These are phyloP conservation scores for Rusavskia elegans DNA, from an alignment of 495 filamentous ascomycete genomes.

Conservation along the genomic window DNA sequence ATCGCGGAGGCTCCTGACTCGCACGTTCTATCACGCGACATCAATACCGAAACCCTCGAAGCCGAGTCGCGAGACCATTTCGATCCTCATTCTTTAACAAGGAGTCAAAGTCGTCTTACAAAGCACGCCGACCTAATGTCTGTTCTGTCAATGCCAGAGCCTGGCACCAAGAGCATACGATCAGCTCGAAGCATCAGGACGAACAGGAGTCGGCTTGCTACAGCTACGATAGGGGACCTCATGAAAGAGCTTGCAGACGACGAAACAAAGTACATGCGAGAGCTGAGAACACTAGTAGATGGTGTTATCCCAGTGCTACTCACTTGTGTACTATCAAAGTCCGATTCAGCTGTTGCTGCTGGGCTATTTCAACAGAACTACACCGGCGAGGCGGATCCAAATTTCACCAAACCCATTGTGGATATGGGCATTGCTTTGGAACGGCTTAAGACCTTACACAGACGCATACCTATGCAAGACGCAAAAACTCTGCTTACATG, in stretches of 20 bases:
- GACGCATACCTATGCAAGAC: slow-evolving; percentile 56
- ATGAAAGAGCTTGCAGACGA: slow-evolving; percentile 70
- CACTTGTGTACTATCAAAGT: slow-evolving; percentile 65
- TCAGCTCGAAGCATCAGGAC: slow-evolving; percentile 60
- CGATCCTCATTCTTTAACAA: slow-evolving; percentile 19
- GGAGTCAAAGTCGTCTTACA: slow-evolving; percentile 54
- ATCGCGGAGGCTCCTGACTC: slow-evolving; percentile 12
- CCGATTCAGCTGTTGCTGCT: slow-evolving; percentile 45
- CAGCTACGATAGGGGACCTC: slow-evolving; percentile 54
- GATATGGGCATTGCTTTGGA: slow-evolving; percentile 90
- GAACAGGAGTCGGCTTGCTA: slow-evolving; percentile 45
- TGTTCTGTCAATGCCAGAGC: slow-evolving; percentile 62
- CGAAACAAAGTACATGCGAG: slow-evolving; percentile 80
- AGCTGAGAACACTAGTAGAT: slow-evolving; percentile 84
- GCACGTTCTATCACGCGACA: not conserved
- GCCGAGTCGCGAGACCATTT: slow-evolving; percentile 27
- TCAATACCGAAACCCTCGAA: slow-evolving; percentile 4
- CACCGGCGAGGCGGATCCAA: slow-evolving; percentile 35
- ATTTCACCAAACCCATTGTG: slow-evolving; percentile 74
- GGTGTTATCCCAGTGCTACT: slow-evolving; percentile 91
- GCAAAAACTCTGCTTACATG: slow-evolving; percentile 55
- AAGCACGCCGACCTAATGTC: slow-evolving; percentile 91
- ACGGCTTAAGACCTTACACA: slow-evolving; percentile 64
- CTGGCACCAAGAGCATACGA: slow-evolving; percentile 47
- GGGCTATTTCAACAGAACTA: slow-evolving; percentile 47